A percentile compares a stretch with the other conserved stretches of the same genome.
Evolutionary conservation across 768 basidiomycete species (phyloP).

Genomic region (Tylopilus felleus): DNA sequence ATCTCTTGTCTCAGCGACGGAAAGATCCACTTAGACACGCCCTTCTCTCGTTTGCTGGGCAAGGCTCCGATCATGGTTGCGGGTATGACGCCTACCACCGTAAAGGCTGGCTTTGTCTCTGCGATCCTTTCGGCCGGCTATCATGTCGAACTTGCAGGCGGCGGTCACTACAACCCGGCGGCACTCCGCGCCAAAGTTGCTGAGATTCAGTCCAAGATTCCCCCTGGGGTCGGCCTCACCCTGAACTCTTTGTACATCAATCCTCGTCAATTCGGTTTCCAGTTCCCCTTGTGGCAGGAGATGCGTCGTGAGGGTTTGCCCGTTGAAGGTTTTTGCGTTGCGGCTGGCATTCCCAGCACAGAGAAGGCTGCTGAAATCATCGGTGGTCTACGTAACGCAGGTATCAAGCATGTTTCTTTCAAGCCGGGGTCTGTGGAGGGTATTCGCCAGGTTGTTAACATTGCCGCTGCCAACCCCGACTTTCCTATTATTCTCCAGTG

Average conservation of each 20-base stretch:
- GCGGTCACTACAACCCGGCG: slow-evolving; percentile 91
- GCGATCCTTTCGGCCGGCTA: slow-evolving; percentile 92
- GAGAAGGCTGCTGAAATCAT: slow-evolving; percentile 99
- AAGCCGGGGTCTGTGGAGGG: slow-evolving; percentile 99
- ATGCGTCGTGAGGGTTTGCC: slow-evolving; percentile 94
- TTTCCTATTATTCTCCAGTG: slow-evolving; percentile 98
- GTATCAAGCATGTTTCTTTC: slow-evolving; percentile 95
- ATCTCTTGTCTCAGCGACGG: slow-evolving; percentile 62
- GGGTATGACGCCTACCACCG: slow-evolving; percentile 98
- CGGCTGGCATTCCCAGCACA: slow-evolving; percentile 93
- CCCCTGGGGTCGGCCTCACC: slow-evolving; percentile 87
- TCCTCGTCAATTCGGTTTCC: slow-evolving; percentile 95
- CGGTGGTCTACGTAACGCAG: slow-evolving; percentile 69
- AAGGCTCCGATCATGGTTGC: slow-evolving; percentile 99
- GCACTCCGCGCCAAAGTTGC: slow-evolving; percentile 87
- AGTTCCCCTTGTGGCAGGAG: slow-evolving; percentile 96
- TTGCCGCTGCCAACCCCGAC: slow-evolving; percentile 89
- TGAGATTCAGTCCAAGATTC: slow-evolving; percentile 86
- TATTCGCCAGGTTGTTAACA: slow-evolving; percentile 95
- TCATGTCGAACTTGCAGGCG: slow-evolving; percentile 96
- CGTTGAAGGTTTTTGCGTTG: slow-evolving; percentile 98
- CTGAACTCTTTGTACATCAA: slow-evolving; percentile 98
- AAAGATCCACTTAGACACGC: slow-evolving; percentile 87
- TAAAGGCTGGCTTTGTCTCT: slow-evolving; percentile 91
- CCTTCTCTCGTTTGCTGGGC: slow-evolving; percentile 92